Evolutionary conservation across 768 basidiomycete species (phyloP), one percentile per base, ranked within the genome.

Genomic region (Boletus tylopilopsis): DNA sequence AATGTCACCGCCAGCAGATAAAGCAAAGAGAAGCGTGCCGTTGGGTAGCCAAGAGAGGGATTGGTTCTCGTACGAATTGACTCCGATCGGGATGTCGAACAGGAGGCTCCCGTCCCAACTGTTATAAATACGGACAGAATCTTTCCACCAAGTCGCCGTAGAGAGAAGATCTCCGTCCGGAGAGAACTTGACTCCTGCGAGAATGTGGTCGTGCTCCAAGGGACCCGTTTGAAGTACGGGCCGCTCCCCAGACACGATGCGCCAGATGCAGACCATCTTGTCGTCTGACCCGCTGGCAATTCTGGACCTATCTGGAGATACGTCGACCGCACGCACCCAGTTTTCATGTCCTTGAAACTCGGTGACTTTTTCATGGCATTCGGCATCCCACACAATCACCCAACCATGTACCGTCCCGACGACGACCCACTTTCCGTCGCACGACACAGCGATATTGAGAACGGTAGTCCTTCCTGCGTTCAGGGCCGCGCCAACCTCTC

Each of bases 291-390:
- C 59, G 5, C 42, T 47, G 27, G 40, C 55, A 1, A 60, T 36
- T 16, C 15, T 42, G 6, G 39, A 49, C 39, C 4, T 22, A 15
- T 60, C 55, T 4, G 42, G 47, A 15, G 59, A 60, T 16, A 60
- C 8, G 25, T 60, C 59, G 5, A 60, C 50, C 18, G 54, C 52
- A 43, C 53, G 53, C 51, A 54, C 53, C 53, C 30, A 54, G 13
- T 36, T 21, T 23, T 4, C 9, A 10, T 55, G 56, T 9, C 32
- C 58, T 6, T 46, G 37, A 10, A 59, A 18, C 36, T 53, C 49
- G 36, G 16, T 10, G 19, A 50, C 38, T 13, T 51, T 50, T 30
- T 54, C 40, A 19, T 13, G 27, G 19, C 8, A 12, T 29, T 59
- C 43, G 13, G 22, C 49, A 3, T 48, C 25, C 58, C 58, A 59